Conservation (phyloP, 1,284 basidiomycete genomes). For the Caloboletus inedulis region DNA sequence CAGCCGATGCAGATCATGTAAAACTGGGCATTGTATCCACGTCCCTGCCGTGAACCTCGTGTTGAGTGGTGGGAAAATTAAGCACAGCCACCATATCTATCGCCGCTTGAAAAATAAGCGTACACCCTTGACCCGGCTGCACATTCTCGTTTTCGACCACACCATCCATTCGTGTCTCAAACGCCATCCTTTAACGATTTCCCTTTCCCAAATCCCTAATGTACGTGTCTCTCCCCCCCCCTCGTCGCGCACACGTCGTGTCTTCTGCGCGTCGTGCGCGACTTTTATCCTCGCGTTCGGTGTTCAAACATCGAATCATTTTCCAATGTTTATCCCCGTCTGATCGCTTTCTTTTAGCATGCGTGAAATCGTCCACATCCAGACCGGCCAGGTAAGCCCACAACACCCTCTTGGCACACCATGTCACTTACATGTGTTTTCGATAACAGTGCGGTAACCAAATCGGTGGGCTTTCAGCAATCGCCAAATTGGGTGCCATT, state of each 20-base stretch:
- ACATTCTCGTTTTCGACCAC: slow-evolving; percentile 36
- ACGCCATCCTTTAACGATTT: slow-evolving; percentile 34
- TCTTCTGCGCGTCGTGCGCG: slow-evolving; percentile 27
- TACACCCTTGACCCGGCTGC: slow-evolving; percentile 38
- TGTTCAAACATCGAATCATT: slow-evolving; percentile 40
- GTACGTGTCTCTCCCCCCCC: slow-evolving; percentile 27
- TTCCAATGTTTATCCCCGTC: slow-evolving; percentile 19
- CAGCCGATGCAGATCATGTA: background rate
- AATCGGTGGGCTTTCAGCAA: slow-evolving; percentile 63
- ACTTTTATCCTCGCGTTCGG: slow-evolving; percentile 35
- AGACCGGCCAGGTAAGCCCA: slow-evolving; percentile 82
- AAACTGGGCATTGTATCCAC: background rate
- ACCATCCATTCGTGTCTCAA: slow-evolving; percentile 35
- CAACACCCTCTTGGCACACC: background rate
- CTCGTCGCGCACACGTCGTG: slow-evolving; percentile 15
- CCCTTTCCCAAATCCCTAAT: slow-evolving; percentile 20
- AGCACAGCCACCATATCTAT: slow-evolving; percentile 27
- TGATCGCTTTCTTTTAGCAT: slow-evolving; percentile 55
- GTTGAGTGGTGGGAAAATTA: slow-evolving; percentile 19
- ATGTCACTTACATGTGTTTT: slow-evolving; percentile 21
- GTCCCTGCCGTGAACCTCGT: slow-evolving; percentile 9
- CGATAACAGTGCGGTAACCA: slow-evolving; percentile 88
- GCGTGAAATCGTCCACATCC: slow-evolving; percentile 97
- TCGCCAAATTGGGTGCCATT: slow-evolving; percentile 5
- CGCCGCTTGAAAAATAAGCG: slow-evolving; percentile 40